Percentiles rank a stretch among this genome's conserved stretches.
Conservation (phyloP, 73 alveolate genomes). For the Effrenium voratum region DNA sequence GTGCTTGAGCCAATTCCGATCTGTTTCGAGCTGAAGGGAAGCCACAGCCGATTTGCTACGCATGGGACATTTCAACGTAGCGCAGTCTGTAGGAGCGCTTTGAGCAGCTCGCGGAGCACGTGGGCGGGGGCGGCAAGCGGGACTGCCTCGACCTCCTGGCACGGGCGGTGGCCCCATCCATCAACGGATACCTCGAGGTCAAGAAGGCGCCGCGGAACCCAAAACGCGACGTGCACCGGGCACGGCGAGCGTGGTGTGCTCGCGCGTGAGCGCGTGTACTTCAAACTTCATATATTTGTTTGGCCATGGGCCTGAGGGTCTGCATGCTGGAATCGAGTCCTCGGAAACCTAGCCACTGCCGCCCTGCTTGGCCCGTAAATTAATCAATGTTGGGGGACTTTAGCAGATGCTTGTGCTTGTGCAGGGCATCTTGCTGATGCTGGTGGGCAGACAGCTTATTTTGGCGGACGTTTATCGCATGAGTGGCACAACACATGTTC, state of each 20-base stretch:
- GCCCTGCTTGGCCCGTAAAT: no score
- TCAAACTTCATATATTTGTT: no score
- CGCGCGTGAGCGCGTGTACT: no score
- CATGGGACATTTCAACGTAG: background rate
- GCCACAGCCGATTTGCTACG: no score
- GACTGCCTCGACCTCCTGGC: conserved; percentile 97
- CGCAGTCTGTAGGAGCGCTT: conserved; percentile 21
- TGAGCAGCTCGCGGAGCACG: conserved; percentile 67
- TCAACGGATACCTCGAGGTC: conserved; percentile 99
- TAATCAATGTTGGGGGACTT: background rate
- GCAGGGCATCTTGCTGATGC: conserved; percentile 98
- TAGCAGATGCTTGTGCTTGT: background rate
- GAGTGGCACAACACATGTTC: background rate
- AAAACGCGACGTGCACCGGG: no score
- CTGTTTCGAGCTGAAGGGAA: no score
- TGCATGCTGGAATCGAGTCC: no score
- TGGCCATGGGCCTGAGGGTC: no score
- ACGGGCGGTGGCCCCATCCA: conserved; percentile 98
- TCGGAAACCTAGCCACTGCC: no score
- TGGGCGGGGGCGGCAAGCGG: conserved; percentile 72
- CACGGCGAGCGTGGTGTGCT: no score
- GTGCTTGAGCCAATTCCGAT: no score
- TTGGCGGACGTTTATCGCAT: background rate
- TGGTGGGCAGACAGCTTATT: conserved; percentile 89
- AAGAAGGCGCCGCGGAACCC: conserved; percentile 96